Base-by-base conservation (phyloP, 2,329 filamentous ascomycete species). In the Leptographium radiaticola region DNA sequence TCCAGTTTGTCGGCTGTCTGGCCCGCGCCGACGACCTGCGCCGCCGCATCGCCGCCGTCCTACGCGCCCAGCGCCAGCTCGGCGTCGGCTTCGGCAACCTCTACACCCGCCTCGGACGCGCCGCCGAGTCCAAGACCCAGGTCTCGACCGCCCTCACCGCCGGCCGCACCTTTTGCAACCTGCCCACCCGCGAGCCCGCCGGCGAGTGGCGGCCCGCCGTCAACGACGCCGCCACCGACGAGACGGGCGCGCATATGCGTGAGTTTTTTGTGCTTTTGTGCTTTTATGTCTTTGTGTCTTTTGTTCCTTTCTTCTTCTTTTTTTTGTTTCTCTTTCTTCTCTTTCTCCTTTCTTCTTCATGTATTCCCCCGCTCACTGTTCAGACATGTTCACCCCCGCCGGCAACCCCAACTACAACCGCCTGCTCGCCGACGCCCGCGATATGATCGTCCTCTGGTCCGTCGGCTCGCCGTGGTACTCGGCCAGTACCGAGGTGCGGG, bases 1-100 rank as follows among this genome's bases (percentile, higher is more conserved):
- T 98, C 31, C 87, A 93, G 67, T 98, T 97, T 63, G 87, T 97
- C 1, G 89, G 89, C 2, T 94, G 89, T 63, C 77, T 98, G 9
- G 86, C 87, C 49, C 82, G 87, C n/a, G 82, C 81, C 6, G 86
- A 90, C 61, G 89, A 95, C 64, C 73, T 97, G 59, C 82, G 83
- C 60, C 79, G 81, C 63, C 81, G 93, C 36, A 75, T 95, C 11
- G 71, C 74, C n/a, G 76, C 73, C 56, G 74, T 96, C 65, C 74
- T 79, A n/a, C 73, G 75, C 55, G 71, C 90, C 20, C 75, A 81
- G 38, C 67, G 73, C 47, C 80, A 86, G 55, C 76, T 87, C 15
- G 75, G 75, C 13, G 76, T 96, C 15, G 86, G 87, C 2, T 95
- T 90, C 64, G 83, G 82, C 15, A 93, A 96, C 64, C 75, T 96